These are phyloP conservation scores for Prunus padus DNA, from an alignment of 306 rosid species.

Conservation along the genomic window DNA sequence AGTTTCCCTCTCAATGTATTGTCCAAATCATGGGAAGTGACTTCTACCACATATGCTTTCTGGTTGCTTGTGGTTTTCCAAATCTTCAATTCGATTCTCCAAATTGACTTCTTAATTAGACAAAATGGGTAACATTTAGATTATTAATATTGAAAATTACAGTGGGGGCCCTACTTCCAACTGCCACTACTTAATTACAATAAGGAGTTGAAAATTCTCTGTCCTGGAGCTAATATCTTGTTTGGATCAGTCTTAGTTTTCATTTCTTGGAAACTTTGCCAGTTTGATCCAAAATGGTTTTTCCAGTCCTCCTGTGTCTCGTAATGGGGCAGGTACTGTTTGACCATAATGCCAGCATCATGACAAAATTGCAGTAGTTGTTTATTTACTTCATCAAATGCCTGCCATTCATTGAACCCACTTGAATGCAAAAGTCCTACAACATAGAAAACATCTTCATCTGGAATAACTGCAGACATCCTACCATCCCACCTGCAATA, in stretches of 20 bases:
- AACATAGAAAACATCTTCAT: slow-evolving; percentile 60
- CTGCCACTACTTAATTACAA: background rate
- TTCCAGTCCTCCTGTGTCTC: slow-evolving; percentile 50
- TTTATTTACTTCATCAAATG: slow-evolving; percentile 38
- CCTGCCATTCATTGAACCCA: slow-evolving; percentile 24
- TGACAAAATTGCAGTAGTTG: slow-evolving; percentile 49
- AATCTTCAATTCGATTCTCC: background rate
- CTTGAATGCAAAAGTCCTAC: slow-evolving; percentile 46
- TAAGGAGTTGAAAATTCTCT: slow-evolving; percentile 49
- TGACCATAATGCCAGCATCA: slow-evolving; percentile 37
- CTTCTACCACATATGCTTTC: background rate
- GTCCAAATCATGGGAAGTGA: background rate
- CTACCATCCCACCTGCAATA: slow-evolving; percentile 69
- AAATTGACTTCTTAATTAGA: background rate
- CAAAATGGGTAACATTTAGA: too few relatives aligned
- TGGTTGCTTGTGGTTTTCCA: background rate
- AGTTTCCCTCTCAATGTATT: background rate
- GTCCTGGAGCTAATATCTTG: slow-evolving; percentile 72
- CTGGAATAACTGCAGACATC: slow-evolving; percentile 66
- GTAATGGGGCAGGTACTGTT: slow-evolving; percentile 60
- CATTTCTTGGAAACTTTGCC: slow-evolving; percentile 41
- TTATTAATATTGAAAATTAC: background rate
- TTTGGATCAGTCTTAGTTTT: slow-evolving; percentile 68
- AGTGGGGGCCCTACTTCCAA: background rate
- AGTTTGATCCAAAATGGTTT: slow-evolving; percentile 66